Percentiles rank a stretch among this genome's conserved stretches.
These are phyloP conservation scores for Trypethelium eluteriae DNA, from an alignment of 495 filamentous ascomycete species.

Conservation along the genomic window DNA sequence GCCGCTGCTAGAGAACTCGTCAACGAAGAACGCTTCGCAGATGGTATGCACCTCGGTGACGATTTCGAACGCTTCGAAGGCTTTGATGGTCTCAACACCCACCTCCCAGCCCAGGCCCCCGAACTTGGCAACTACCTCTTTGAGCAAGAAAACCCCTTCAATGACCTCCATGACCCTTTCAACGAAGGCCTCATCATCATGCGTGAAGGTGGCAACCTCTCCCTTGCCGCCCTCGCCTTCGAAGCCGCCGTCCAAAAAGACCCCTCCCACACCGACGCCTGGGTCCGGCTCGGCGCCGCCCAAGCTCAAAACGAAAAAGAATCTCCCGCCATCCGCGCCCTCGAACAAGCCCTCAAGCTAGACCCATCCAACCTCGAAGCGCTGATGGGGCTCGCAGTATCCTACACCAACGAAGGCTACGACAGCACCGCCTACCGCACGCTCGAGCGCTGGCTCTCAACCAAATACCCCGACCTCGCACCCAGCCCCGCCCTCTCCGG, in stretches of 20 bases:
- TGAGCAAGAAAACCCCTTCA: constrained; percentile 85
- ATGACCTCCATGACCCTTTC: constrained; percentile 68
- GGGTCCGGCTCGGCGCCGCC: constrained; percentile 80
- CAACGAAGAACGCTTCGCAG: constrained; percentile 53
- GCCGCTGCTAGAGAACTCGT: constrained; percentile 57
- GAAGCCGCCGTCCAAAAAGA: constrained; percentile 91
- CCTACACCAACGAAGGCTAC: constrained; percentile 99
- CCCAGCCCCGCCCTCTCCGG: constrained; percentile 45
- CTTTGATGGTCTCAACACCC: constrained; percentile 54
- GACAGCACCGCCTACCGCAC: constrained; percentile 94
- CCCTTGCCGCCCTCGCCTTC: constrained; percentile 90
- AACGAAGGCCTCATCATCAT: constrained; percentile 86
- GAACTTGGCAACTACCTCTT: constrained; percentile 85
- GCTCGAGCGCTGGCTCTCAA: constrained; percentile 88
- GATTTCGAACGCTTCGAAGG: constrained; percentile 64
- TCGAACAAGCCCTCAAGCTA: constrained; percentile 83
- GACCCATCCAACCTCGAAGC: constrained; percentile 81
- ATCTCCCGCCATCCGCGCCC: constrained; percentile 90
- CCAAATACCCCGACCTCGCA: constrained; percentile 81
- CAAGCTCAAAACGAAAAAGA: constrained; percentile 99
- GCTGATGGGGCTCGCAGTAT: constrained; percentile 90
- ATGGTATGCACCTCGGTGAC: constrained; percentile 56
- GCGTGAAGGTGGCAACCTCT: constrained; percentile 85
- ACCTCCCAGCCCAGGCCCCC: constrained; percentile 52
- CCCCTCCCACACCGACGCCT: constrained; percentile 78